Percentiles rank a stretch among this genome's conserved stretches.
These are phyloP conservation scores for Arctostaphylos glauca DNA, from an alignment of 148 eudicot genomes.

Conservation along the genomic window DNA sequence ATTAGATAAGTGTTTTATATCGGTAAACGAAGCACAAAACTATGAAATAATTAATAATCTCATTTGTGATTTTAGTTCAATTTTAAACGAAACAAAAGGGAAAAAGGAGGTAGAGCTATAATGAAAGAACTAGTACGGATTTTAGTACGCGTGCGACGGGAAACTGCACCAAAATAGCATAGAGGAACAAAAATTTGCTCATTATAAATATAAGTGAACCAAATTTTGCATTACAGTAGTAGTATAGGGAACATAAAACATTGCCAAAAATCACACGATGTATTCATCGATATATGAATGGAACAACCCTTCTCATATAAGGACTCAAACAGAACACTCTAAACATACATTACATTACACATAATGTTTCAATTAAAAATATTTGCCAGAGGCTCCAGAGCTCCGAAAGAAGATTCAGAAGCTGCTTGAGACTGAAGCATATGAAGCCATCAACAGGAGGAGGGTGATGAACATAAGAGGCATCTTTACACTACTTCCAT, in stretches of 20 bases:
- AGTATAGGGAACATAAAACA: background rate
- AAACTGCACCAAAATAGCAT: too few relatives aligned
- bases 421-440: constrained; percentile 14
- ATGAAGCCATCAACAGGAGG: constrained; percentile 14
- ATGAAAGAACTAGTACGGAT: too few relatives aligned
- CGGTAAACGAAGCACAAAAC: too few relatives aligned
- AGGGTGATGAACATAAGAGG: constrained; percentile 7
- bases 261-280: too few relatives aligned
- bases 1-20: too few relatives aligned
- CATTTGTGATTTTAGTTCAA: too few relatives aligned
- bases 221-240: background rate
- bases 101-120: too few relatives aligned
- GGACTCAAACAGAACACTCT: background rate
- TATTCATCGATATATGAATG: background rate
- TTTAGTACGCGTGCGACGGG: too few relatives aligned
- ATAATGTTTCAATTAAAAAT: background rate
- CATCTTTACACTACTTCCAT: constrained; percentile 14
- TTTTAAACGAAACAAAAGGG: too few relatives aligned
- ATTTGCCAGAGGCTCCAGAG: background rate
- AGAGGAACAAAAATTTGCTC: too few relatives aligned
- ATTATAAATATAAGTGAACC: too few relatives aligned
- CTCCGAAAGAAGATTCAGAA: constrained; percentile 2
- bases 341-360: background rate
- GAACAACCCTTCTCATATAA: background rate
- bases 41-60: too few relatives aligned